Evolutionary conservation across 164 flowering plant genomes (phyloP), one percentile per base, ranked within the genome.

Genomic region (Houttuynia cordata): DNA sequence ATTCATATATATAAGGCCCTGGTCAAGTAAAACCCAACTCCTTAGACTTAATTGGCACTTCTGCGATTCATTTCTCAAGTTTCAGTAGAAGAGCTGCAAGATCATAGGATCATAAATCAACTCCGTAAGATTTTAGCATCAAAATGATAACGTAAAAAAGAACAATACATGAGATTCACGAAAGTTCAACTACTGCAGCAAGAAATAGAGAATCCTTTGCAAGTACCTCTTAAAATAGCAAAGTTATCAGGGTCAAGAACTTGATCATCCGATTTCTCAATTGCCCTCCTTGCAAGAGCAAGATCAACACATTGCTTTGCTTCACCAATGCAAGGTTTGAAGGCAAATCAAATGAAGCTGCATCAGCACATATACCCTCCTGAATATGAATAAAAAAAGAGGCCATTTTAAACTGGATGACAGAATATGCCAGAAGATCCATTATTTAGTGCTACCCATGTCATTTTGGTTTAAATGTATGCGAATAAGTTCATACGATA

Each of bases 321-420:
- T 79, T 93, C 99, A 73, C 90, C 75, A 72, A 88, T 81, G 79
- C 97, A 90, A 62, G 85, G 42, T 79, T 66, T 64, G 86, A 75
- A 70, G 88, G 74, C 74, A 93, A 76, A 67, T 93, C 99, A 81
- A 93, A 85, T 50, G 99, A 93, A 49, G 99, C 96, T 59, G 99
- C 97, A 67, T 93, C 99, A 42, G 99, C 85, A 73, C 97, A 93
- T 61, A 90, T 60, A 75, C 91, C 65, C 82, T 93, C 99, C 99
- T 93, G 87, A 75, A 80, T 73, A 13, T 17, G 20, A 57, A 30
- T 14, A 57, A 37, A n/a, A 10, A 18, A 34, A 17, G 24, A 30
- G 6, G 23, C 6, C 45, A 10, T 8, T 14, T 20, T 5, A 17
- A 37, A 10, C n/a, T n/a, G 18, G 21, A 25, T 13, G 15, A 25